A percentile compares a stretch with the other conserved stretches of the same genome.
These are phyloP conservation scores for Gaertneriomyces semiglobifer DNA, from an alignment of 192 early-diverging fungal species.

Conservation along the genomic window DNA sequence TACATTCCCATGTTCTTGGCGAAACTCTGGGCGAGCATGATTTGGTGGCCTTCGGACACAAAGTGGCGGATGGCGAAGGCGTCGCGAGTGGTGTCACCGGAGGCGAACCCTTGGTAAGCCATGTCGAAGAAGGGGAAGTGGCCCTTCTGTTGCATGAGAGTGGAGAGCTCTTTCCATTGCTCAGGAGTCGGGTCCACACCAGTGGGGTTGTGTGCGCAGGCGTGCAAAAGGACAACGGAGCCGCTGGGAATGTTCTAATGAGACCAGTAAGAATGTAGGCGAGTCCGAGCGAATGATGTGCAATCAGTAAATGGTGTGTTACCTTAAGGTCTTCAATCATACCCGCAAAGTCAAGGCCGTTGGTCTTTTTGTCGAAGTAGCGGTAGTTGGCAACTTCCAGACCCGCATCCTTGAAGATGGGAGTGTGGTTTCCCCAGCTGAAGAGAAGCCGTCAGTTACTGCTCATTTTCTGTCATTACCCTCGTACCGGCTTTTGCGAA, in stretches of 20 bases:
- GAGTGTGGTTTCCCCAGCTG: conserved; percentile 96
- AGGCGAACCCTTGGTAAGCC: conserved; percentile 99
- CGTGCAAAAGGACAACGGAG: conserved; percentile 91
- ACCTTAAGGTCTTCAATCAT: conserved; percentile 87
- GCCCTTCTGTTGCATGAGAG: conserved; percentile 66
- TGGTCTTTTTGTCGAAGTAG: conserved; percentile 92
- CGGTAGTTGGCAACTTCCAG: conserved; percentile 83
- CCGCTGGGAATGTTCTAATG: conserved; percentile 72
- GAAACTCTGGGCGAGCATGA: conserved; percentile 91
- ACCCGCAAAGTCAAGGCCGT: conserved; percentile 87
- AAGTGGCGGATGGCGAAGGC: conserved; percentile 94
- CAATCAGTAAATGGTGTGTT: background rate
- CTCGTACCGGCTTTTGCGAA: no score
- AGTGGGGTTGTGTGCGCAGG: conserved; percentile 99
- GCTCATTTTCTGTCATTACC: no score
- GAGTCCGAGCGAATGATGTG: background rate
- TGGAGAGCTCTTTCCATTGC: conserved; percentile 89
- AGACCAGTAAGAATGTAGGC: background rate
- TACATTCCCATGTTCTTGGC: conserved; percentile 99
- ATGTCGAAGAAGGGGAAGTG: conserved; percentile 98
- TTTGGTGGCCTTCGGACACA: conserved; percentile 66
- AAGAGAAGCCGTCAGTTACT: no score
- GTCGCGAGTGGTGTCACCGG: conserved; percentile 82
- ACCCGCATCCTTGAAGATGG: conserved; percentile 88
- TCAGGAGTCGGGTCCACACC: conserved; percentile 92